A percentile compares a stretch with the other conserved stretches of the same genome.
phyloP scores from a whole-genome alignment of 495 filamentous ascomycete species.

The Glonium stellatum region DNA sequence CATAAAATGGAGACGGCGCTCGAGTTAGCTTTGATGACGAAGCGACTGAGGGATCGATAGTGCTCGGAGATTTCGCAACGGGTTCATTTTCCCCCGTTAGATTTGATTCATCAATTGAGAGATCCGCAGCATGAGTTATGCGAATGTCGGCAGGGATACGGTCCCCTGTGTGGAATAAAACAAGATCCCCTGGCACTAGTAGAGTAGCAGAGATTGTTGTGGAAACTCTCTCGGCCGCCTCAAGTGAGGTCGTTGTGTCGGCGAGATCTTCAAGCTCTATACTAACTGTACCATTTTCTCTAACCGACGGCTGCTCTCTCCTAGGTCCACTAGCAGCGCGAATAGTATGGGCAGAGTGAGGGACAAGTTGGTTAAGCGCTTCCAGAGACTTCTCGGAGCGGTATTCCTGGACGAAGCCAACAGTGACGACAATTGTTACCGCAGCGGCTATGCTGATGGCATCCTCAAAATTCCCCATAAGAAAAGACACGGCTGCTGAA shows the following conservation, averaged over 20 bases:
- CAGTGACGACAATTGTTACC: slow-evolving; percentile 92
- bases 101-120: slow-evolving; percentile 95
- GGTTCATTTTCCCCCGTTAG: slow-evolving; percentile 95
- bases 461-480: slow-evolving; percentile 95
- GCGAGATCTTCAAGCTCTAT: slow-evolving; percentile 32
- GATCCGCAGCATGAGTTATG: slow-evolving; percentile 78
- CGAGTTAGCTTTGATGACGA: slow-evolving; percentile 27
- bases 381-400: slow-evolving; percentile 96
- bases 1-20: slow-evolving; percentile 52
- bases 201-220: slow-evolving; percentile 78
- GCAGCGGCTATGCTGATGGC: slow-evolving; percentile 90
- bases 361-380: slow-evolving; percentile 85
- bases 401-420: slow-evolving; percentile 96
- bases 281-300: slow-evolving; percentile 28
- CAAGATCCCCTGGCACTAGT: slow-evolving; percentile 84
- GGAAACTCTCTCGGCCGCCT: slow-evolving; percentile 62
- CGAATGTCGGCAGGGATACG: slow-evolving; percentile 94
- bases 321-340: slow-evolving; percentile 38
- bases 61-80: slow-evolving; percentile 66
- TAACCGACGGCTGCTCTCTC: slow-evolving; percentile 10
- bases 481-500: slow-evolving; percentile 80
- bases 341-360: slow-evolving; percentile 87
- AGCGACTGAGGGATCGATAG: slow-evolving; percentile 32
- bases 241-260: slow-evolving; percentile 36
- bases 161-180: slow-evolving; percentile 90